Percentiles rank a stretch among this genome's conserved stretches.
phyloP scores from a whole-genome alignment of 2,329 filamentous ascomycete species.

The Monilinia laxa region DNA sequence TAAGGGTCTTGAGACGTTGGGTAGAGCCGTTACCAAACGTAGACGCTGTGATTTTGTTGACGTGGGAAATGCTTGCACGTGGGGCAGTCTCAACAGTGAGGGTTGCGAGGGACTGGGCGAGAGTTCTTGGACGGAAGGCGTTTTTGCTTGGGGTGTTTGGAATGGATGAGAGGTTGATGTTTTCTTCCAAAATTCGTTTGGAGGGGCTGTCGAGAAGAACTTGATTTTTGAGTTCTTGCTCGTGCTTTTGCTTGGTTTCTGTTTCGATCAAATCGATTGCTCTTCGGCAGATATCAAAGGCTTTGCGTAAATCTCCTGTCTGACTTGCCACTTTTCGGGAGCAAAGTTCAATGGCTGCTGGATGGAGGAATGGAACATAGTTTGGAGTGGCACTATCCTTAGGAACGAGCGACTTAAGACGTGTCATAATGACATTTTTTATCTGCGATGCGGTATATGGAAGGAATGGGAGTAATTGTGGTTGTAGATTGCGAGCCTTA shows the following conservation, averaged over 20 bases:
- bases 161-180: slow-evolving; percentile 68
- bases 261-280: slow-evolving; percentile 86
- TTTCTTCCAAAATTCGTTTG: slow-evolving; percentile 77
- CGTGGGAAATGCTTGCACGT: slow-evolving; percentile 82
- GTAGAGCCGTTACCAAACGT: slow-evolving; percentile 87
- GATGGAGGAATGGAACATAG: slow-evolving; percentile 85
- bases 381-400: slow-evolving; percentile 52
- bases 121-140: slow-evolving; percentile 41
- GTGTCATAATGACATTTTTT: slow-evolving; percentile 79
- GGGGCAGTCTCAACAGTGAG: slow-evolving; percentile 79
- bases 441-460: slow-evolving; percentile 89
- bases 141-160: slow-evolving; percentile 42
- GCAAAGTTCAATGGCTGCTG: slow-evolving; percentile 89
- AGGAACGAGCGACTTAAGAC: slow-evolving; percentile 73
- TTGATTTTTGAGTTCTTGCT: slow-evolving; percentile 58
- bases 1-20: slow-evolving; percentile 82
- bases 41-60: slow-evolving; percentile 86
- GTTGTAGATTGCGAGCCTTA: slow-evolving; percentile 89
- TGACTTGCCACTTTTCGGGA: slow-evolving; percentile 93
- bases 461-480: slow-evolving; percentile 84
- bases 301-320: slow-evolving; percentile 90
- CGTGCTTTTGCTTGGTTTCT: slow-evolving; percentile 74
- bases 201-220: slow-evolving; percentile 63
- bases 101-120: slow-evolving; percentile 50
- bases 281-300: slow-evolving; percentile 88